These are phyloP conservation scores for Pezicula carpinea DNA, from an alignment of 2,329 filamentous ascomycete genomes.

Conservation along the genomic window DNA sequence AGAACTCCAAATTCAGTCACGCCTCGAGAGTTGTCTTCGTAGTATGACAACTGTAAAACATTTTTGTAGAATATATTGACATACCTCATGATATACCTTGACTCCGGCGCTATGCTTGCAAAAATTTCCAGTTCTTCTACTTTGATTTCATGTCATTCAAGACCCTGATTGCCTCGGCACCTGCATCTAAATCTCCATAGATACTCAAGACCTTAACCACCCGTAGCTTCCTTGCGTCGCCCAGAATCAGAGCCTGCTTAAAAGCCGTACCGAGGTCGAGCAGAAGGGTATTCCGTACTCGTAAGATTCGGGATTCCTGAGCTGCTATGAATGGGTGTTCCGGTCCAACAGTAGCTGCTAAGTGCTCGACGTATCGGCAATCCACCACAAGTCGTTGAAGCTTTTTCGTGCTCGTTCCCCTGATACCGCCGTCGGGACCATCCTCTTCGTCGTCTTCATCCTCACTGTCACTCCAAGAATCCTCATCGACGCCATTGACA, in stretches of 20 bases:
- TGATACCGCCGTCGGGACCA: slow-evolving; percentile 24
- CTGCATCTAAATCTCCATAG: slow-evolving; percentile 58
- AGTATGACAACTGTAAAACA: slow-evolving; percentile 19
- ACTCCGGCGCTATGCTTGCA: slow-evolving; percentile 42
- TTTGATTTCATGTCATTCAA: slow-evolving; percentile 25
- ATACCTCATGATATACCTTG: slow-evolving; percentile 23
- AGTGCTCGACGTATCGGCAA: slow-evolving; percentile 49
- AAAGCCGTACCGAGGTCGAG: slow-evolving; percentile 61
- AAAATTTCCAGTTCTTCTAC: slow-evolving; percentile 11
- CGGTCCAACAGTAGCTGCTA: slow-evolving; percentile 45
- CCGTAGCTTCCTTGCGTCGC: slow-evolving; percentile 33
- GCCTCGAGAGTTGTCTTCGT: slow-evolving; percentile 45
- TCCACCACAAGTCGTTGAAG: slow-evolving; percentile 52
- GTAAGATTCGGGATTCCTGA: slow-evolving; percentile 50
- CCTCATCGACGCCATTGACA: slow-evolving; percentile 22
- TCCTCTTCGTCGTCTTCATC: slow-evolving; percentile 33
- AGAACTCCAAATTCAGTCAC: slow-evolving; percentile 56
- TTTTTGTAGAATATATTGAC: slow-evolving; percentile 41
- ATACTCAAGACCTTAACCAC: slow-evolving; percentile 53
- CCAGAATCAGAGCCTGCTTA: slow-evolving; percentile 45
- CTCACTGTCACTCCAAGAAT: slow-evolving; percentile 33
- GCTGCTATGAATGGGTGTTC: slow-evolving; percentile 59
- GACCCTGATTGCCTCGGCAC: slow-evolving; percentile 52
- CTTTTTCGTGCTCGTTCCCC: slow-evolving; percentile 22
- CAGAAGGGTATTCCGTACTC: slow-evolving; percentile 56